Evolutionary conservation across 768 basidiomycete genomes (phyloP).

Genomic region (Lepiota brunneoincarnata): DNA sequence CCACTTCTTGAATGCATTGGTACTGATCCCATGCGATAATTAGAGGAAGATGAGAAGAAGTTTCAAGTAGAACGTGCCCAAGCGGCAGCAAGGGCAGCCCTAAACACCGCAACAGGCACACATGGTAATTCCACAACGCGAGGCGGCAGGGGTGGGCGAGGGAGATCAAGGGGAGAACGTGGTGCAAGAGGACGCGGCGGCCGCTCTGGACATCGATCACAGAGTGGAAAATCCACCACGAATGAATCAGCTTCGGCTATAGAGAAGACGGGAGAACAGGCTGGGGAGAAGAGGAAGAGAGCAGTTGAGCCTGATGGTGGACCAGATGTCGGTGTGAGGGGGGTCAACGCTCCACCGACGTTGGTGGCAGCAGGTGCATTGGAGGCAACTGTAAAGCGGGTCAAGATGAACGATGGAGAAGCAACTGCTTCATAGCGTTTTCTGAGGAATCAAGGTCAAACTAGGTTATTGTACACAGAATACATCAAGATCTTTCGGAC

Average conservation of each 20-base stretch:
- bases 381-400: constrained; percentile 36
- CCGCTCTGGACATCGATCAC: constrained; percentile 35
- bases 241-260: constrained; percentile 21
- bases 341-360: constrained; percentile 54
- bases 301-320: constrained; percentile 79
- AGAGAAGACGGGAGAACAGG: constrained; percentile 29
- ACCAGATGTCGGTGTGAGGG: constrained; percentile 63
- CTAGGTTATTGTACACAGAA: too few relatives aligned
- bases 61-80: constrained; percentile 78
- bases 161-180: constrained; percentile 33
- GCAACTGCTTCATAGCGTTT: not conserved
- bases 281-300: constrained; percentile 76
- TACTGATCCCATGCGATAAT: not conserved
- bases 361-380: constrained; percentile 25
- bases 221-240: constrained; percentile 32
- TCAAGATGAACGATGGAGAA: constrained; percentile 36
- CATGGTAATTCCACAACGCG: constrained; percentile 23
- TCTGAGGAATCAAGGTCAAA: too few relatives aligned
- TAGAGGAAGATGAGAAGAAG: constrained; percentile 69
- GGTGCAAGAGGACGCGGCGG: constrained; percentile 40
- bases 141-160: constrained; percentile 24
- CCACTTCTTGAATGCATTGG: not conserved
- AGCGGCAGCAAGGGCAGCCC: constrained; percentile 53
- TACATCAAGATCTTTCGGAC: too few relatives aligned
- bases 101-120: constrained; percentile 13